Evolutionary conservation across 371 early-diverging fungal genomes (phyloP), one percentile per base, ranked within the genome.

Genomic region (Synchytrium microbalum): DNA sequence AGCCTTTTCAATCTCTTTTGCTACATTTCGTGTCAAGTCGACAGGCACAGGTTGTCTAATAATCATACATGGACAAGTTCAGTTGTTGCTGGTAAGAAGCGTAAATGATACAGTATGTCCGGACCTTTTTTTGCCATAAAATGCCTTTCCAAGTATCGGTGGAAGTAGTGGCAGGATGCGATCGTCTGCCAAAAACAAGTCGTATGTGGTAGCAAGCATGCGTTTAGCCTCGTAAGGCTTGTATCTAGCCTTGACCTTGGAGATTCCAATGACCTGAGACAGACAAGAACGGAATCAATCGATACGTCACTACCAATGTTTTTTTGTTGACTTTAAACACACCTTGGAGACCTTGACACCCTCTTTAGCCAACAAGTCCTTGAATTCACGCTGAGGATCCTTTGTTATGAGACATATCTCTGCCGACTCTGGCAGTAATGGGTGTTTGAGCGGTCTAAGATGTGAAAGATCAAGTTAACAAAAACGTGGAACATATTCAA

Each of bases 131-230:
- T 86, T 87, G 68, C 81, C 72, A 70, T 89, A 95, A 64, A 95
- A 91, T 62, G 85, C 81, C 72, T 87, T 90, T 16, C 95, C 95
- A 32, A 97, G 70, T n/a, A 88, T 54, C 64, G 84, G 81, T 10
- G 93, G 91, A 63, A 97, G 75, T 14, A 85, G 71, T 32, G 80
- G 75, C 23, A 91, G 59, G 23, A 95, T 76, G 1, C 88, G 82
- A 24, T 88, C 87, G 78, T 95, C 96, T 2, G 91, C 86, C 60
- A 93, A 67, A 69, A 96, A 95, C 69, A 92, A 75, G 58, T 89
- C 89, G 68, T 88, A 94, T 1, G 83, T 73, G 16, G 77, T 73
- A 63, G 86, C 77, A 46, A 96, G 77, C 63, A 80, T 69, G 63
- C 91, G 81, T 71, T 83, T 87, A 28, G 87, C 84, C 69, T 96